A percentile compares a stretch with the other conserved stretches of the same genome.
Evolutionary conservation across 768 basidiomycete genomes (phyloP).

Genomic region (Rhodotorula babjevae): DNA sequence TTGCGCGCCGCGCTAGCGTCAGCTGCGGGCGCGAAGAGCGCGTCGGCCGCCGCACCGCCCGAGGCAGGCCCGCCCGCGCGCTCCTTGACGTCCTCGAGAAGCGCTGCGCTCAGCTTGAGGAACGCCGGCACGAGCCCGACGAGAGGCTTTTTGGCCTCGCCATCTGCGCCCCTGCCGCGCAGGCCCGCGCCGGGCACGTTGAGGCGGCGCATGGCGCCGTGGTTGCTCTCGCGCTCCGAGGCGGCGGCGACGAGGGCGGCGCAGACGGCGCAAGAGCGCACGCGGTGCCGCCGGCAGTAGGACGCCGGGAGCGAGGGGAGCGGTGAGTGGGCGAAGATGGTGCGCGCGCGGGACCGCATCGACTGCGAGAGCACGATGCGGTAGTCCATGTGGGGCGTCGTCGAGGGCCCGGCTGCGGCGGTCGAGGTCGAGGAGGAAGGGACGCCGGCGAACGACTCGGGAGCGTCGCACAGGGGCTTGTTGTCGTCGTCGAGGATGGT

Average conservation of each 20-base stretch:
- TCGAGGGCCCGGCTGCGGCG: background rate
- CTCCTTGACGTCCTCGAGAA: slow-evolving; percentile 43
- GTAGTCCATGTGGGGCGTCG: slow-evolving; percentile 41
- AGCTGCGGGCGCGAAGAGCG: background rate
- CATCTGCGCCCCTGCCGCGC: background rate
- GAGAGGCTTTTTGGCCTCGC: slow-evolving; percentile 32
- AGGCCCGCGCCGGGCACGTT: slow-evolving; percentile 29
- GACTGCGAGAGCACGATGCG: slow-evolving; percentile 38
- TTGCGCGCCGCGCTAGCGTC: background rate
- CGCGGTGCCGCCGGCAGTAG: slow-evolving; percentile 39
- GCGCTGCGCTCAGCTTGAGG: slow-evolving; percentile 68
- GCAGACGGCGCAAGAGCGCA: slow-evolving; percentile 32
- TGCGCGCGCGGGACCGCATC: slow-evolving; percentile 37
- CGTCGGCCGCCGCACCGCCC: background rate
- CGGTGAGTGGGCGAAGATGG: slow-evolving; percentile 29
- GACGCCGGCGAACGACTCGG: background rate
- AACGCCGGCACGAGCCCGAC: slow-evolving; percentile 53
- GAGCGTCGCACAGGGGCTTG: slow-evolving; percentile 1
- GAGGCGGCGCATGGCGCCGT: slow-evolving; percentile 10
- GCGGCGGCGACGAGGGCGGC: background rate
- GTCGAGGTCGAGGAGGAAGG: background rate
- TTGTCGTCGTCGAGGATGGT: slow-evolving; percentile 1
- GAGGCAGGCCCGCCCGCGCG: slow-evolving; percentile 2
- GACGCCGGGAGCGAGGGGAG: slow-evolving; percentile 5
- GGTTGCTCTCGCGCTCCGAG: slow-evolving; percentile 8